phyloP scores from a whole-genome alignment of 2,329 filamentous ascomycete genomes.

The Fusarium mangiferae region DNA sequence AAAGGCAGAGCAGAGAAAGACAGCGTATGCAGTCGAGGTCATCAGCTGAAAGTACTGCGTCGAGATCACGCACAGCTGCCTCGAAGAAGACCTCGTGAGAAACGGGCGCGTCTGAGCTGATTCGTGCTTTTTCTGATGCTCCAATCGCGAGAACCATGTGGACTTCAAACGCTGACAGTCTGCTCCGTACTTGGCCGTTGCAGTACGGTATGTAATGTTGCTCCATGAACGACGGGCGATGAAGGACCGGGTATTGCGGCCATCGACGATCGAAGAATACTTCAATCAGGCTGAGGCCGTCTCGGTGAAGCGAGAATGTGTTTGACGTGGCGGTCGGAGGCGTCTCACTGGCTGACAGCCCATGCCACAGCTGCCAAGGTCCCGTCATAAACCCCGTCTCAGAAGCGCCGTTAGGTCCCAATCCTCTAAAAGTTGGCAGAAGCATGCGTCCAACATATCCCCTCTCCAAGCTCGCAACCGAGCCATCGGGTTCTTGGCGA shows the following conservation, averaged over 20 bases:
- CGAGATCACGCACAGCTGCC: constrained; percentile 25
- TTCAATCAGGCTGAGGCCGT: constrained; percentile 25
- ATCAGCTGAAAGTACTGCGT: constrained; percentile 26
- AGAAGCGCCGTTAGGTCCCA: neutral
- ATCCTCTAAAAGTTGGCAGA: constrained; percentile 31
- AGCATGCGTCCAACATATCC: constrained; percentile 36
- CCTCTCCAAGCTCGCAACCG: constrained; percentile 22
- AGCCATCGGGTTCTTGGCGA: constrained; percentile 11
- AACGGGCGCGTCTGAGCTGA: constrained; percentile 3
- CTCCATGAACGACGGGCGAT: constrained; percentile 38
- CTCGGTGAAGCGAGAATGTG: constrained; percentile 24
- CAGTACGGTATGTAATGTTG: constrained; percentile 32
- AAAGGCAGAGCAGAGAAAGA: constrained; percentile 33
- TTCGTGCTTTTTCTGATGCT: constrained; percentile 31
- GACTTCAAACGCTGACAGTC: constrained; percentile 31
- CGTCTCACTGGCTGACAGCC: constrained; percentile 27
- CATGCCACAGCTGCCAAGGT: constrained; percentile 39
- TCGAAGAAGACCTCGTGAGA: constrained; percentile 39
- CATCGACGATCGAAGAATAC: constrained; percentile 38
- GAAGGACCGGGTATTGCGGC: constrained; percentile 37
- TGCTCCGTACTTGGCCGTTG: constrained; percentile 1
- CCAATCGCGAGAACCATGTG: constrained; percentile 41
- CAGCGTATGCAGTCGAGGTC: constrained; percentile 37
- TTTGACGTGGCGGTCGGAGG: constrained; percentile 4
- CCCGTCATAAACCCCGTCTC: constrained; percentile 36